A percentile compares a stretch with the other conserved stretches of the same genome.
Conservation (phyloP, 2,329 filamentous ascomycete species). For the Ceratocystis destructans region DNA sequence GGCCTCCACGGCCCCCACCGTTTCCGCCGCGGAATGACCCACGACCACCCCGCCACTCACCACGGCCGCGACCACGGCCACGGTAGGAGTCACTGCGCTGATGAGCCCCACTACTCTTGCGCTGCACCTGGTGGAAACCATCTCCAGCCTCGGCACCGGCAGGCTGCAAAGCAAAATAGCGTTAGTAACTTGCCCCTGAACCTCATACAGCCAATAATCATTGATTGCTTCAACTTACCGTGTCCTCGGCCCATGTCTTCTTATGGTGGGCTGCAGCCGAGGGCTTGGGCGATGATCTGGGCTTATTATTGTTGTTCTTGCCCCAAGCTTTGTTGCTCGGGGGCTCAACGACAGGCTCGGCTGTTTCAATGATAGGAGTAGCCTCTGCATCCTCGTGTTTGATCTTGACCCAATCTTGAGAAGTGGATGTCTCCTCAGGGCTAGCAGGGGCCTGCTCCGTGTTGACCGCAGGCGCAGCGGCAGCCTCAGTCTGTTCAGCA, state of each 20-base stretch:
- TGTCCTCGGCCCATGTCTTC: constrained; percentile 71
- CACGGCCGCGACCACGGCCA: constrained; percentile 39
- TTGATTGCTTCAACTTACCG: constrained; percentile 39
- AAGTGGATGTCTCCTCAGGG: neutral
- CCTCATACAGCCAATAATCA: constrained; percentile 24
- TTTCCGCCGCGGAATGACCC: constrained; percentile 30
- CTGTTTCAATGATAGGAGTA: constrained; percentile 22
- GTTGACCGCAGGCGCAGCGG: neutral
- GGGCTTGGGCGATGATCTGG: constrained; percentile 47
- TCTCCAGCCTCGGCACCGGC: constrained; percentile 28
- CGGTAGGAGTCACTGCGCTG: constrained; percentile 24
- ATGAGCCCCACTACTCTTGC: constrained; percentile 28
- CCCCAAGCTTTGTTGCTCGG: constrained; percentile 27
- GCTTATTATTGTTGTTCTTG: constrained; percentile 33
- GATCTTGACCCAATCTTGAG: constrained; percentile 15
- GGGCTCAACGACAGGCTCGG: constrained; percentile 27
- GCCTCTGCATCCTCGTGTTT: constrained; percentile 22
- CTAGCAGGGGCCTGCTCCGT: constrained; percentile 6
- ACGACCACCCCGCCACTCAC: constrained; percentile 30
- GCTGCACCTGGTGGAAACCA: constrained; percentile 60
- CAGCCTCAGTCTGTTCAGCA: neutral
- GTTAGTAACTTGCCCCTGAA: constrained; percentile 15
- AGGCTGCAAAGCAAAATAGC: neutral
- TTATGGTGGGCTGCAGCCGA: constrained; percentile 41
- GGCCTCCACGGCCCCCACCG: constrained; percentile 39